phyloP scores from a whole-genome alignment of 352 stramenopile species.

The Albugo candida region DNA sequence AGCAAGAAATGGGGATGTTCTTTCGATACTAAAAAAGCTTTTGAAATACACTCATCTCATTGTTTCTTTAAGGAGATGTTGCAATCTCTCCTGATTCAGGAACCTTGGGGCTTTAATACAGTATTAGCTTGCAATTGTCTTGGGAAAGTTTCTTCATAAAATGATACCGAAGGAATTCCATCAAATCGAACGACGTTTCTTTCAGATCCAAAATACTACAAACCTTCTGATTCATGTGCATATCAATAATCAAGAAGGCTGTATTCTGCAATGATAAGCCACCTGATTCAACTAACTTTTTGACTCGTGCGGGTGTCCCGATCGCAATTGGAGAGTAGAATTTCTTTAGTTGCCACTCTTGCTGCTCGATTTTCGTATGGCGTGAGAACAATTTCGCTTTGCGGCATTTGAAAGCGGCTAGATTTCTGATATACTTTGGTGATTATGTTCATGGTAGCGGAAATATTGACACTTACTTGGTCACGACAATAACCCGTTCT shows the following conservation, averaged over 20 bases:
- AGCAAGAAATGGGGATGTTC: conserved; percentile 66
- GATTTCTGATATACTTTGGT: conserved; percentile 14
- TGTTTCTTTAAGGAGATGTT: too few relatives aligned
- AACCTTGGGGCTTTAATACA: conserved; percentile 20
- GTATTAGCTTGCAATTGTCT: conserved; percentile 47
- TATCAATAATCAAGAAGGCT: conserved; percentile 62
- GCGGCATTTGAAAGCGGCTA: conserved; percentile 74
- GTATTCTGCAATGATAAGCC: conserved; percentile 61
- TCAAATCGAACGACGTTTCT: conserved; percentile 60
- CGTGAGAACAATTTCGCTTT: conserved; percentile 94
- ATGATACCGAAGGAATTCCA: conserved; percentile 61
- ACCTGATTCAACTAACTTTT: conserved; percentile 59
- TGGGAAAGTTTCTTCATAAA: conserved; percentile 40
- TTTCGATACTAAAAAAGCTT: conserved; percentile 75
- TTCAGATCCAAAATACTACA: conserved; percentile 71
- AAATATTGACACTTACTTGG: conserved; percentile 58
- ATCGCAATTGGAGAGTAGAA: conserved; percentile 62
- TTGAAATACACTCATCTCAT: too few relatives aligned
- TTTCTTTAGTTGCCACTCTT: conserved; percentile 60
- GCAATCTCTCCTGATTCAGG: too few relatives aligned
- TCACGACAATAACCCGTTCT: conserved; percentile 77
- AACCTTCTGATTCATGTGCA: conserved; percentile 77
- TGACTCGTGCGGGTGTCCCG: conserved; percentile 53
- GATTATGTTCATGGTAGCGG: background rate
- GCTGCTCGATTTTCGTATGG: conserved; percentile 82